Evolutionary conservation across 2,329 filamentous ascomycete species (phyloP).

Genomic region (Metarhizium sp.): DNA sequence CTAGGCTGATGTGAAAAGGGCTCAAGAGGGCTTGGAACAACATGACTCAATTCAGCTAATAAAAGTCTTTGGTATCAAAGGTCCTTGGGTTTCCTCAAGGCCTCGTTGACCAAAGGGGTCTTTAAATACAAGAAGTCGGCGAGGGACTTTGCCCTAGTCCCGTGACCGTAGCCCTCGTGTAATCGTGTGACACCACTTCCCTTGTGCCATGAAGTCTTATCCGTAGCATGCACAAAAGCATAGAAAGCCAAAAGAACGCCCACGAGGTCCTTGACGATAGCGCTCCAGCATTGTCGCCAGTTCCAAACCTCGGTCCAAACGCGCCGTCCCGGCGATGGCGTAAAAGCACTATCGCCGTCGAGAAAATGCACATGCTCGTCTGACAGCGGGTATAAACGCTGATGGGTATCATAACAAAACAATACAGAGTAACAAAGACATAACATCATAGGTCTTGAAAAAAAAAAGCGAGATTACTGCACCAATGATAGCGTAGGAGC

Average conservation of each 20-base stretch:
- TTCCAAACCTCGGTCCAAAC: constrained; percentile 35
- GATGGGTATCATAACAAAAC: constrained; percentile 32
- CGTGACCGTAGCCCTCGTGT: no score
- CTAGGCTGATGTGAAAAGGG: no score
- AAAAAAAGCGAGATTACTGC: constrained; percentile 5
- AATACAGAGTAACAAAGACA: constrained; percentile 5
- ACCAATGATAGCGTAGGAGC: constrained; percentile 40
- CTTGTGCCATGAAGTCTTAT: no score
- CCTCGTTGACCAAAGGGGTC: no score
- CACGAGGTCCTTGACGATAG: constrained; percentile 43
- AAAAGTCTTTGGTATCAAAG: no score
- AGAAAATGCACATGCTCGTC: constrained; percentile 28
- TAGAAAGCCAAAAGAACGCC: constrained; percentile 23
- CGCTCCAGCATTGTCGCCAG: constrained; percentile 44
- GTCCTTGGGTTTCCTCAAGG: no score
- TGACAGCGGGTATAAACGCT: constrained; percentile 35
- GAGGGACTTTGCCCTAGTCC: no score
- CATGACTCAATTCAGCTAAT: no score
- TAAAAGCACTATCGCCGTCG: constrained; percentile 47
- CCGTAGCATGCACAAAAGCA: no score
- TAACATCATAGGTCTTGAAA: constrained; percentile 9
- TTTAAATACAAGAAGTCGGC: no score
- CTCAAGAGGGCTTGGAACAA: no score
- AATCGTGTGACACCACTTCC: no score
- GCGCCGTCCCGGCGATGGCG: constrained; percentile 47